Conservation (phyloP, 345 rosid species). For the Eucalyptus caleyi region DNA sequence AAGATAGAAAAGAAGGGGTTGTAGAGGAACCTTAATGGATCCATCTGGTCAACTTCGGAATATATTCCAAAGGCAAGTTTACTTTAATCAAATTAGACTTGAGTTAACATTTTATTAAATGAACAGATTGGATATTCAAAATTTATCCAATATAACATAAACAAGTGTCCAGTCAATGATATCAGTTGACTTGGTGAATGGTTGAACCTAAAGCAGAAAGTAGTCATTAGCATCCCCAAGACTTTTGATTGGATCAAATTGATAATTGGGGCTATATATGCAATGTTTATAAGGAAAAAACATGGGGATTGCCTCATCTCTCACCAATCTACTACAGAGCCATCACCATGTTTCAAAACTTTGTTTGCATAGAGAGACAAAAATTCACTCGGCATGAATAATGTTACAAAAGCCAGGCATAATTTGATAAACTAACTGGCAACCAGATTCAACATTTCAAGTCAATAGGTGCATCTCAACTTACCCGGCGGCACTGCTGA, state of each 20-base stretch:
- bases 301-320: background rate
- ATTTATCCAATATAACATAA: background rate
- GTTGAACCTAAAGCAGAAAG: background rate
- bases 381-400: background rate
- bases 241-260: background rate
- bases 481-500: constrained; percentile 3
- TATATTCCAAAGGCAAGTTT: background rate
- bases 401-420: background rate
- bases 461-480: background rate
- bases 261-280: background rate
- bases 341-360: background rate
- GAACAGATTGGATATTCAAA: background rate
- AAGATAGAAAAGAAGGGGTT: background rate
- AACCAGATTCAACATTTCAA: background rate
- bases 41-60: background rate
- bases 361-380: background rate
- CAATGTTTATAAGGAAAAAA: background rate
- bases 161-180: background rate
- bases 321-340: background rate
- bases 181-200: background rate
- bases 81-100: background rate
- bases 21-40: background rate
- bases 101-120: background rate
- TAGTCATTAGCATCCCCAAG: background rate
- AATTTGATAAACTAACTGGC: background rate